Conservation (phyloP, 306 rosid genomes). For the Cicer bijugum region DNA sequence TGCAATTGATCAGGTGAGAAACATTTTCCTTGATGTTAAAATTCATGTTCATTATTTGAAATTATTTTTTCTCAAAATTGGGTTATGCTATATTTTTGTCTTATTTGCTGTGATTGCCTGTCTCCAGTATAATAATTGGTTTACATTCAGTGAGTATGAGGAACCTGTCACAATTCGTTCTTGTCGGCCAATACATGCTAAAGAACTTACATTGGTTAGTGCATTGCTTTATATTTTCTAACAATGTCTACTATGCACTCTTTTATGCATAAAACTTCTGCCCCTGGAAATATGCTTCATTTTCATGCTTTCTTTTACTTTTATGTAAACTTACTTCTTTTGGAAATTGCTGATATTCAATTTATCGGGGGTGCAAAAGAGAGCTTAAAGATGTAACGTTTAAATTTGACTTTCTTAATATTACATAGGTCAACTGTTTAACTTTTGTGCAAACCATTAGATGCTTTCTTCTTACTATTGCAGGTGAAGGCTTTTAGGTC, state of each 20-base stretch:
- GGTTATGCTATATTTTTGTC: conserved; percentile 29
- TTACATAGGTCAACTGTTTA: conserved; percentile 18
- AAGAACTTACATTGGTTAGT: conserved; percentile 83
- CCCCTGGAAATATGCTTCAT: conserved; percentile 7
- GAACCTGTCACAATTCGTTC: conserved; percentile 85
- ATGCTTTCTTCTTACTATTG: conserved; percentile 42
- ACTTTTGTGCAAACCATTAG: conserved; percentile 16
- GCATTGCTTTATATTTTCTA: conserved; percentile 31
- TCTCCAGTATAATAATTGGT: conserved; percentile 92
- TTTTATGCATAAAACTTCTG: conserved; percentile 15
- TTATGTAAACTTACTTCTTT: conserved; percentile 29
- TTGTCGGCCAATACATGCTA: conserved; percentile 83
- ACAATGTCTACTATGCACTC: neutral
- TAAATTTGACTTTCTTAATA: neutral
- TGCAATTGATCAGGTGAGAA: conserved; percentile 93
- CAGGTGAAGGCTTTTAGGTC: conserved; percentile 97
- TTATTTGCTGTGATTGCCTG: conserved; percentile 43
- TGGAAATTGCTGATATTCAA: conserved; percentile 24
- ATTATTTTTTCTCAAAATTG: conserved; percentile 2
- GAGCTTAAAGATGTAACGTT: conserved; percentile 1
- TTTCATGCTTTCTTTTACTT: conserved; percentile 28
- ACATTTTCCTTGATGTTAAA: conserved; percentile 39
- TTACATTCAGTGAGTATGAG: conserved; percentile 90
- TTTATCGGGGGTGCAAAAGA: neutral
- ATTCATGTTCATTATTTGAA: conserved; percentile 22